These are phyloP conservation scores for Rosa hybrid DNA, from an alignment of 331 rosid genomes.

Conservation along the genomic window DNA sequence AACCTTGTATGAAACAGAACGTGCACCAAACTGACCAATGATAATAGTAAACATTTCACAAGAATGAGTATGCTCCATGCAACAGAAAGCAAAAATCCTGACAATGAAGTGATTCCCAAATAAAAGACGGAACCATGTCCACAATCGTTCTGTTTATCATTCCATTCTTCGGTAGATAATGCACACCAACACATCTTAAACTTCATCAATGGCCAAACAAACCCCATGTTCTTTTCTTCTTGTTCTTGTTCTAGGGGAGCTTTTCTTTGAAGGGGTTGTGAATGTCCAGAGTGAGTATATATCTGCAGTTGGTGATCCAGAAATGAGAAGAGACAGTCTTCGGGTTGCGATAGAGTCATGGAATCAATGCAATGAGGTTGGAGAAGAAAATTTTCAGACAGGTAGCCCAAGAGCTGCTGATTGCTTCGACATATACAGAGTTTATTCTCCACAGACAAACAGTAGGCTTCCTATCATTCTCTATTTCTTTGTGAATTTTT, in stretches of 20 bases:
- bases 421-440: slow-evolving; percentile 38
- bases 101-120: slow-evolving; percentile 8
- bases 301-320: slow-evolving; percentile 53
- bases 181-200: neutral
- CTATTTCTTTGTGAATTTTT: neutral
- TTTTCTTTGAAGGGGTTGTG: neutral
- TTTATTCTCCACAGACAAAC: neutral
- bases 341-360: slow-evolving; percentile 56
- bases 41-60: neutral
- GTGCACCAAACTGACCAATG: slow-evolving; percentile 1
- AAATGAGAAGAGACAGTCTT: slow-evolving; percentile 38
- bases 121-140: neutral
- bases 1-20: slow-evolving; percentile 7
- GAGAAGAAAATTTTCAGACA: slow-evolving; percentile 38
- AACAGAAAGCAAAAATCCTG: slow-evolving; percentile 18
- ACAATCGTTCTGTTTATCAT: neutral
- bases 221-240: slow-evolving; percentile 2
- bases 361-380: slow-evolving; percentile 65
- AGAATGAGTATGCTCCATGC: slow-evolving; percentile 21
- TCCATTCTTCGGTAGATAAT: neutral
- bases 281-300: slow-evolving; percentile 10
- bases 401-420: slow-evolving; percentile 65
- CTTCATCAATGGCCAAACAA: slow-evolving; percentile 33
- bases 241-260: slow-evolving; percentile 19
- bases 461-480: slow-evolving; percentile 4